Evolutionary conservation across 805 yeast genomes (phyloP).

Genomic region (Metschnikowia amazonensis): DNA sequence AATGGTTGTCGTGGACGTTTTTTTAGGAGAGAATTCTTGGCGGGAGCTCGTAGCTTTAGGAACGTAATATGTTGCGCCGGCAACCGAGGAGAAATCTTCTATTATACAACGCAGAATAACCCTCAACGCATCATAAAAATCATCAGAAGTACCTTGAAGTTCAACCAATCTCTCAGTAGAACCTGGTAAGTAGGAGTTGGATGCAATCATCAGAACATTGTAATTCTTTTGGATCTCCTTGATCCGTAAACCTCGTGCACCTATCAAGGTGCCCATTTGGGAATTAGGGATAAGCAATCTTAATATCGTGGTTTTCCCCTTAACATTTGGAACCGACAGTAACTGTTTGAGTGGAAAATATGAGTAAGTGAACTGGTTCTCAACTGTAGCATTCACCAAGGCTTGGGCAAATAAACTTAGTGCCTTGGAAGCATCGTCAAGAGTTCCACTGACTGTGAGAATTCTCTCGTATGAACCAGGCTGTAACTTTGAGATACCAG

Average conservation of each 20-base stretch:
- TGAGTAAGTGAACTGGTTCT: slow-evolving; percentile 38
- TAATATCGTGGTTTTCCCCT: slow-evolving; percentile 51
- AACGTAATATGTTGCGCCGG: slow-evolving; percentile 60
- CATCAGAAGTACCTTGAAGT: slow-evolving; percentile 71
- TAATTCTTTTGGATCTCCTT: slow-evolving; percentile 69
- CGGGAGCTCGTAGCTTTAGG: slow-evolving; percentile 35
- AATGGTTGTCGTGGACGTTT: slow-evolving; percentile 35
- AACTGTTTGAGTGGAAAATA: slow-evolving; percentile 60
- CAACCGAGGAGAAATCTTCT: slow-evolving; percentile 67
- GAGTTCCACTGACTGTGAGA: slow-evolving; percentile 69
- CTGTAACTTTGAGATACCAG: slow-evolving; percentile 78
- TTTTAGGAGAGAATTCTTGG: neutral
- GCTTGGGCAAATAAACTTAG: slow-evolving; percentile 67
- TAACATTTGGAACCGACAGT: slow-evolving; percentile 48
- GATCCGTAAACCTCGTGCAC: slow-evolving; percentile 76
- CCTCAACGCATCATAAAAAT: slow-evolving; percentile 54
- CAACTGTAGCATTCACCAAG: slow-evolving; percentile 43
- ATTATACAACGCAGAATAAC: slow-evolving; percentile 66
- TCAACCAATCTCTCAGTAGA: slow-evolving; percentile 86
- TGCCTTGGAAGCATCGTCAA: slow-evolving; percentile 67
- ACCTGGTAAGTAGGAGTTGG: slow-evolving; percentile 75
- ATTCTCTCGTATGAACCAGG: slow-evolving; percentile 82
- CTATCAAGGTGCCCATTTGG: slow-evolving; percentile 87
- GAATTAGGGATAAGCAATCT: slow-evolving; percentile 76
- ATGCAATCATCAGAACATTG: slow-evolving; percentile 78